Conservation (phyloP, 805 yeast genomes). For the Candida schatavii region DNA sequence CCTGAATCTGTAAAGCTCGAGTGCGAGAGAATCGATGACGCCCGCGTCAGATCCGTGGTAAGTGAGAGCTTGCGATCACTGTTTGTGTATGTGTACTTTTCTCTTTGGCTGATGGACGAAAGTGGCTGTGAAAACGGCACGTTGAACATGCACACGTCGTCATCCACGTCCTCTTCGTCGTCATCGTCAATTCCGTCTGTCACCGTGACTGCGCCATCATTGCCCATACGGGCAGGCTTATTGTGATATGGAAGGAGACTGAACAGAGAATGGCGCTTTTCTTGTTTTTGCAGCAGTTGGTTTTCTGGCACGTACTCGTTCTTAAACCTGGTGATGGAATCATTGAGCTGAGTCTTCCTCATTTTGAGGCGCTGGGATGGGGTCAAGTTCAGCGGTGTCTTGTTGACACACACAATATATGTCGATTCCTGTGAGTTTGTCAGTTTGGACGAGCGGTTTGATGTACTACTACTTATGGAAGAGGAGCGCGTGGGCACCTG, state of each 20-base stretch:
- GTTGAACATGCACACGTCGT: constrained; percentile 53
- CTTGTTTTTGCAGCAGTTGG: constrained; percentile 1
- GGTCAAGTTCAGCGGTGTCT: constrained; percentile 24
- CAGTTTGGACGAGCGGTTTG: constrained; percentile 7
- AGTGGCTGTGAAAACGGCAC: constrained; percentile 64
- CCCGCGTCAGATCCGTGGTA: constrained; percentile 40
- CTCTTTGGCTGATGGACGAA: constrained; percentile 33
- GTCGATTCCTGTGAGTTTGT: constrained; percentile 6
- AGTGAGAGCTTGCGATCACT: constrained; percentile 17
- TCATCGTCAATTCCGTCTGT: constrained; percentile 11
- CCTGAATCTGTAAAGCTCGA: constrained; percentile 18
- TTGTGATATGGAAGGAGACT: not conserved
- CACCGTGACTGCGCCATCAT: constrained; percentile 1
- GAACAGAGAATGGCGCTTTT: not conserved
- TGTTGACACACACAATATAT: constrained; percentile 19
- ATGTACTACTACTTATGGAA: constrained; percentile 14
- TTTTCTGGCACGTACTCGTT: not conserved
- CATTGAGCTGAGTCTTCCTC: constrained; percentile 22
- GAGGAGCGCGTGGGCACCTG: constrained; percentile 15
- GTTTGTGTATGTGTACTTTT: constrained; percentile 24
- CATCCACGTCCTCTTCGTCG: constrained; percentile 18
- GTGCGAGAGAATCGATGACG: constrained; percentile 45
- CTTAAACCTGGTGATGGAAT: constrained; percentile 20
- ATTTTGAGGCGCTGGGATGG: constrained; percentile 29
- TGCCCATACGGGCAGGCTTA: not conserved